These are phyloP conservation scores for Gigaspora rosea DNA, from an alignment of 192 early-diverging fungal genomes.

Conservation along the genomic window DNA sequence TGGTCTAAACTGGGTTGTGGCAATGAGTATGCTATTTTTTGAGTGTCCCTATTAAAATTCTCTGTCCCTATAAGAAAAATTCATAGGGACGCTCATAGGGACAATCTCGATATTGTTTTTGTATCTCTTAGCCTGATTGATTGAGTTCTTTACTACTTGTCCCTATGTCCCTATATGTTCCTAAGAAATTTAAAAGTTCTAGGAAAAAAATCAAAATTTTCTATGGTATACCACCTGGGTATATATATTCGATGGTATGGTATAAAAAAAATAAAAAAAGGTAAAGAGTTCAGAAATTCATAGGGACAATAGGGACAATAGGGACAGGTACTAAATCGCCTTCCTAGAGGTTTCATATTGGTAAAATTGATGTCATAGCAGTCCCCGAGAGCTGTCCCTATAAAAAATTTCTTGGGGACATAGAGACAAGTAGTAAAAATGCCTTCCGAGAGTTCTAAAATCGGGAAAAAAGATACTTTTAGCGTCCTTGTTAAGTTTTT, in stretches of 20 bases:
- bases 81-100: not conserved
- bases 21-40: not conserved
- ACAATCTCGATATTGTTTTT: not conserved
- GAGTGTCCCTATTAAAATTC: not conserved
- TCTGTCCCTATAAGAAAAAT: not conserved
- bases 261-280: constrained; percentile 1
- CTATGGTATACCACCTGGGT: not conserved
- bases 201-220: constrained; percentile 2
- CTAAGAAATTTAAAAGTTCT: not conserved
- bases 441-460: not conserved
- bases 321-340: too few species aligned
- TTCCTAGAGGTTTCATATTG: too few species aligned
- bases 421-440: not conserved
- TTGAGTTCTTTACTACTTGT: not conserved
- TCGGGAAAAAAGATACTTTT: not conserved
- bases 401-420: not conserved
- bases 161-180: not conserved
- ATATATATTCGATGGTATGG: not conserved
- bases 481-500: not conserved
- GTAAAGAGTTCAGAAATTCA: not conserved
- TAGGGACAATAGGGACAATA: not conserved
- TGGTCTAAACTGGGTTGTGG: not conserved
- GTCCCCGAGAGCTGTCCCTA: too few species aligned
- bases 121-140: not conserved
- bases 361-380: too few species aligned